phyloP scores from a whole-genome alignment of 805 yeast genomes.

The Kodamaea lidongshanica region DNA sequence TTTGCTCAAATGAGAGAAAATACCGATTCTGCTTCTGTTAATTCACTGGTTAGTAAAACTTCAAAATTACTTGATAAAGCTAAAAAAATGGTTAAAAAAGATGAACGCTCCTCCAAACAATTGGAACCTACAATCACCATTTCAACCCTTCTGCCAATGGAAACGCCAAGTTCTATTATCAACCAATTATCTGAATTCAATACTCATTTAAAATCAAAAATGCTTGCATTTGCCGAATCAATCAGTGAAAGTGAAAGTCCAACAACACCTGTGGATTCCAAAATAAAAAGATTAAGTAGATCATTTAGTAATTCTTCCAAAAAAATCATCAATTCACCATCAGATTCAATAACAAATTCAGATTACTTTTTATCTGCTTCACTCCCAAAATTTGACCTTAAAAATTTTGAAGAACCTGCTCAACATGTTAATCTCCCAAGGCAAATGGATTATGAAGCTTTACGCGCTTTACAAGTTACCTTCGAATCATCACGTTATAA shows the following conservation, averaged over 20 bases:
- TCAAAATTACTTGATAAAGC: constrained; percentile 7
- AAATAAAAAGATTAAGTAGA: constrained; percentile 15
- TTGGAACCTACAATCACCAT: constrained; percentile 10
- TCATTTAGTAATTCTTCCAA: constrained; percentile 15
- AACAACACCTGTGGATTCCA: constrained; percentile 7
- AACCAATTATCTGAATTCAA: constrained; percentile 11
- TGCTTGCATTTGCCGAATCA: neutral
- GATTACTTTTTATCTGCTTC: too few species aligned
- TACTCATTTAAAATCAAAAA: constrained; percentile 7
- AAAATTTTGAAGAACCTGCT: too few species aligned
- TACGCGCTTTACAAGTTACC: too few species aligned
- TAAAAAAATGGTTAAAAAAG: constrained; percentile 8
- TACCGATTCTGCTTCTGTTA: too few species aligned
- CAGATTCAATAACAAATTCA: too few species aligned
- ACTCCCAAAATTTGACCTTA: too few species aligned
- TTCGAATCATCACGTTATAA: too few species aligned
- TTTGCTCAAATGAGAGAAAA: constrained; percentile 5
- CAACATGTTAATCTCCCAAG: too few species aligned
- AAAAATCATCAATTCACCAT: too few species aligned
- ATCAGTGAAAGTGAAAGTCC: too few species aligned
- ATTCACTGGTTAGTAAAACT: constrained; percentile 2
- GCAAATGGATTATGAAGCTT: too few species aligned
- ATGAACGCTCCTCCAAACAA: neutral
- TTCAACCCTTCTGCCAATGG: constrained; percentile 13
- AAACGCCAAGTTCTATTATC: constrained; percentile 10